Evolutionary conservation across 495 filamentous ascomycete species (phyloP), one percentile per base, ranked within the genome.

Genomic region (Cercophora samala): DNA sequence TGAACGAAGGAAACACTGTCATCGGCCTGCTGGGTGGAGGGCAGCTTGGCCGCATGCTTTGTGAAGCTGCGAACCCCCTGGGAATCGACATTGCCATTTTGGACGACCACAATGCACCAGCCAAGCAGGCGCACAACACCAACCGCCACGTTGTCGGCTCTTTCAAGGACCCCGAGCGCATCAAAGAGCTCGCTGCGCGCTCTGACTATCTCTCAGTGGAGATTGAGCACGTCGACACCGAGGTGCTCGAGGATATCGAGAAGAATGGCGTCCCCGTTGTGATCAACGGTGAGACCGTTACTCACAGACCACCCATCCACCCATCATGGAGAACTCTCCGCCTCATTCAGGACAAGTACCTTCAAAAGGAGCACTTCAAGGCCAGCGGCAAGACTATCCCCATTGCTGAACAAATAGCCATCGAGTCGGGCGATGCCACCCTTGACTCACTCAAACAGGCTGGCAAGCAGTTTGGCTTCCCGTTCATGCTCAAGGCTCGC

Each of bases 171-270:
- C 79, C 86, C 1, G 85, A 86, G 25, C 88, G 89, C 32, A 90
- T 99, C 67, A 87, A 87, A 18, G 79, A 91, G 73, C 83, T 99
- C 9, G 93, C 96, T 5, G 80, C 85, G 51, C 75, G 83, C 6
- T 95, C 90, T 70, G 92, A 97, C 74, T 85, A 97, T 17, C 77
- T 99, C 32, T 97, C 96, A 8, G 90, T 95, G n/a, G 95, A 99
- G 76, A 98, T 98, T 69, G 95, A 99, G 79, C 95, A 99, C 81
- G 93, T 99, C 64, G 88, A 99, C 71, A 97, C 94, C 55, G 81
- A 92, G 60, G 90, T 93, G n/a, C 83, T 98, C 32, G 91, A 97
- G 75, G 90, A 96, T 66, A 85, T 97, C 55, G 86, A 88, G 17
- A 82, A 80, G 23, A 81, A 78, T 54, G 83, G 84, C 52, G 82